These are phyloP conservation scores for Stygiomarasmius scandens DNA, from an alignment of 1,284 basidiomycete genomes.

Conservation along the genomic window DNA sequence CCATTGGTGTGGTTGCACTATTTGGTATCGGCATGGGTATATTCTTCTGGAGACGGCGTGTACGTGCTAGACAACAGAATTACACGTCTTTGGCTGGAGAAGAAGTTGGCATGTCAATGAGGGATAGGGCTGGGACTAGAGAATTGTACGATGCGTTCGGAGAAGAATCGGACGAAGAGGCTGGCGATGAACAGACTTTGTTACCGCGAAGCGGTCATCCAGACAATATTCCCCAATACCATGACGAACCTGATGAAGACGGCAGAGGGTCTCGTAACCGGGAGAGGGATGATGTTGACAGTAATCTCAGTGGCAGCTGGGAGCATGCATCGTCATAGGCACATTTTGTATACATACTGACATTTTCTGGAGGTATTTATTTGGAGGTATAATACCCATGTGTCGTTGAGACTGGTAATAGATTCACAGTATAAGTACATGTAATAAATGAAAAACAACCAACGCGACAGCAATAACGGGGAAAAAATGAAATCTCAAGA, in stretches of 20 bases:
- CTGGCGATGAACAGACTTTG: constrained; percentile 9
- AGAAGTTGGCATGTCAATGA: constrained; percentile 78
- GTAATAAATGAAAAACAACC: neutral
- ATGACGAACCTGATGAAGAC: constrained; percentile 5
- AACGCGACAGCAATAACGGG: neutral
- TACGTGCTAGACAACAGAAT: constrained; percentile 47
- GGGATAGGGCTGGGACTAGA: constrained; percentile 54
- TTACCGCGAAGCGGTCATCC: constrained; percentile 3
- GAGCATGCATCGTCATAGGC: constrained; percentile 54
- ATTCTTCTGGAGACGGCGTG: constrained; percentile 71
- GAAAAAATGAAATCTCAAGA: neutral
- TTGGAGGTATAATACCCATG: neutral
- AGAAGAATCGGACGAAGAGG: constrained; percentile 69
- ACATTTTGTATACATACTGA: neutral
- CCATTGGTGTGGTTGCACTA: constrained; percentile 68
- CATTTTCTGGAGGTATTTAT: neutral
- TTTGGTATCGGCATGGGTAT: constrained; percentile 61
- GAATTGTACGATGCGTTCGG: constrained; percentile 93
- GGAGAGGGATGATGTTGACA: constrained; percentile 42
- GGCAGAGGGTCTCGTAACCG: constrained; percentile 19
- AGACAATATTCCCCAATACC: constrained; percentile 8
- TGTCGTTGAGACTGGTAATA: neutral
- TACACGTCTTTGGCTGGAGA: constrained; percentile 77
- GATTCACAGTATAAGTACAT: neutral
- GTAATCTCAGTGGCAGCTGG: constrained; percentile 62